Evolutionary conservation across 345 rosid genomes (phyloP), one percentile per base, ranked within the genome.

Genomic region (Hibiscus tridactylites): DNA sequence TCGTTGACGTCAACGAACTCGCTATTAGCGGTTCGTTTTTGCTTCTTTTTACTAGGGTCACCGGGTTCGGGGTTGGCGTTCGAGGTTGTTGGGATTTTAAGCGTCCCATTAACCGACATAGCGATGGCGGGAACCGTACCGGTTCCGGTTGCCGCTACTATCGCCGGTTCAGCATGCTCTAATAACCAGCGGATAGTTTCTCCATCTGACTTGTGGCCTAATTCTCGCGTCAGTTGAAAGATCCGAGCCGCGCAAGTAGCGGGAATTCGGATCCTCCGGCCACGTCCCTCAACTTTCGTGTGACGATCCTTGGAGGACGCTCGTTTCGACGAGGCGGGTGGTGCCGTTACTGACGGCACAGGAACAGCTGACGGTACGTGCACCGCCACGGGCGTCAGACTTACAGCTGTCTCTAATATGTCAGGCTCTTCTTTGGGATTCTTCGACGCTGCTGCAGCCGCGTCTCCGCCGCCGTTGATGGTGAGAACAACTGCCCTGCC

Each of bases 211-310:
- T 85, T 93, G 73, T 89, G 96, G 12, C 97, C 97, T 1, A 93
- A 80, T 76, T 93, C 98, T 21, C 98, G 80, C 2, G 98, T 93
- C 61, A 93, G 56, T 33, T 93, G 98, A 65, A 93, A 91, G 67
- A 93, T 89, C 83, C 98, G 79, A 39, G 98, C 97, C 2, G 98
- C 98, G 73, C 95, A 90, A 19, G 96, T 83, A 76, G 97, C 93
- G 0, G 98, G 98, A 91, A 93, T 93, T 76, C 98, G 90, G 83
- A 93, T 89, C 88, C 98, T 88, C 82, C 97, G 77, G 10, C 97
- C 97, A 28, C 98, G 82, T 9, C 97, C 98, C 79, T 91, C 97
- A 3, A 93, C 98, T 72, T 92, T 92, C n/a, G 98, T 90, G 79
- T 92, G 98, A 1, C 98, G 88, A 78, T 90, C 98, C 76, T 91